Percentiles rank a stretch among this genome's conserved stretches.
Evolutionary conservation across 2,329 filamentous ascomycete species (phyloP).

Genomic region (Apiospora kogelbergensis): DNA sequence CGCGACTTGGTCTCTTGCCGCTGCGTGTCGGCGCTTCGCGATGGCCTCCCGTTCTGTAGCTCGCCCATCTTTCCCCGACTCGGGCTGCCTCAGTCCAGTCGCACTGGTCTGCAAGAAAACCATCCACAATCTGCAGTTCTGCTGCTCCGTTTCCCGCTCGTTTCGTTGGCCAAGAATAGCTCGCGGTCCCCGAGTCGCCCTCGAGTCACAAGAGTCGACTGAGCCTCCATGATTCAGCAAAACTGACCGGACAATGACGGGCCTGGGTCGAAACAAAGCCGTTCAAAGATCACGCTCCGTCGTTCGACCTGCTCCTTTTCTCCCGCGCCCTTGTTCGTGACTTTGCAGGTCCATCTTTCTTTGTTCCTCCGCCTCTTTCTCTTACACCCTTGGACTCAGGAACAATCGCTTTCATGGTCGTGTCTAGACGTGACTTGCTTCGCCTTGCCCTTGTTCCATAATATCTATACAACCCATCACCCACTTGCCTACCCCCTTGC

Average conservation of each 20-base stretch:
- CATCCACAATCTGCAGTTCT: constrained; percentile 1
- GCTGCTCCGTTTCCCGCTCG: background rate
- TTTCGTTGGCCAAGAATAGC: constrained; percentile 7
- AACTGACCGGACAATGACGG: constrained; percentile 4
- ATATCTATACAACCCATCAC: background rate
- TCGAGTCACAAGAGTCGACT: constrained; percentile 9
- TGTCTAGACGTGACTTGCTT: constrained; percentile 1
- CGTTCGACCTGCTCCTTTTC: background rate
- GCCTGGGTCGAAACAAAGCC: constrained; percentile 7
- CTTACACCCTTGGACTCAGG: constrained; percentile 4
- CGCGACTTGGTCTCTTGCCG: background rate
- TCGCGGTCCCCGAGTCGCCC: background rate
- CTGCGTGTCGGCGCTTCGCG: constrained; percentile 3
- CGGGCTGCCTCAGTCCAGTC: constrained; percentile 5
- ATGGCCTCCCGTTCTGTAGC: constrained; percentile 10
- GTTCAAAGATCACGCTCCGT: background rate
- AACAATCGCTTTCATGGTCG: constrained; percentile 2
- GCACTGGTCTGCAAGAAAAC: background rate
- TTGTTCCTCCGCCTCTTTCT: background rate
- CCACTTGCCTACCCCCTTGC: background rate
- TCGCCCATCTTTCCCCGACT: background rate
- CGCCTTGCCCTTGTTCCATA: background rate
- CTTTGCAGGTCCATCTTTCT: background rate
- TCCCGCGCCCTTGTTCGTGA: background rate
- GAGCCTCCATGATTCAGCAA: background rate